Conservation (phyloP, 495 filamentous ascomycete genomes). For the Jackrogersella minutella region DNA sequence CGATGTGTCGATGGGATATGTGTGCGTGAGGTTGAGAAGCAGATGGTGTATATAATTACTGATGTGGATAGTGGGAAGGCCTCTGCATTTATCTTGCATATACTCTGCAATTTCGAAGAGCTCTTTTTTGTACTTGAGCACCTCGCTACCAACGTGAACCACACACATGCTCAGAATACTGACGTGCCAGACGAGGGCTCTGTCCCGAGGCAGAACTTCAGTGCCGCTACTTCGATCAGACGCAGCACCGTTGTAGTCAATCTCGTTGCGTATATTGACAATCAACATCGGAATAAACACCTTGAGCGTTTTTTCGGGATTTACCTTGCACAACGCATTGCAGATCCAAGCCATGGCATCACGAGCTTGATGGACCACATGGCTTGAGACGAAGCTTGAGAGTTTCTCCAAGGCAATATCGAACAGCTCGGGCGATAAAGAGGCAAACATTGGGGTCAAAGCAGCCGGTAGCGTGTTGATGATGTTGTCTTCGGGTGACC, state of each 20-base stretch:
- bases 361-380: conserved; percentile 95
- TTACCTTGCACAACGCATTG: conserved; percentile 92
- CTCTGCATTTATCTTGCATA: conserved; percentile 94
- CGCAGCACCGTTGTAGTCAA: conserved; percentile 95
- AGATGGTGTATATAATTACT: conserved; percentile 98
- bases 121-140: conserved; percentile 85
- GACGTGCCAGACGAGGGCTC: conserved; percentile 94
- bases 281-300: conserved; percentile 88
- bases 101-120: conserved; percentile 91
- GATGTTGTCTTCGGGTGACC: conserved; percentile 94
- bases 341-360: conserved; percentile 99
- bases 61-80: conserved; percentile 92
- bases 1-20: conserved; percentile 87
- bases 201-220: conserved; percentile 90
- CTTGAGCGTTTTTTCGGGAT: conserved; percentile 89
- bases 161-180: conserved; percentile 98
- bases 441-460: conserved; percentile 87
- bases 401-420: conserved; percentile 92
- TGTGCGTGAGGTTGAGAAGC: conserved; percentile 94
- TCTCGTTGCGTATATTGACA: conserved; percentile 91
- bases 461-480: conserved; percentile 95
- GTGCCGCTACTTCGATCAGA: conserved; percentile 92
- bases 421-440: conserved; percentile 91
- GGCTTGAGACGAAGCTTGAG: conserved; percentile 88
- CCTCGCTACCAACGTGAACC: conserved; percentile 90